Conservation (phyloP, 805 yeast species). For the Metschnikowia lachancei region DNA sequence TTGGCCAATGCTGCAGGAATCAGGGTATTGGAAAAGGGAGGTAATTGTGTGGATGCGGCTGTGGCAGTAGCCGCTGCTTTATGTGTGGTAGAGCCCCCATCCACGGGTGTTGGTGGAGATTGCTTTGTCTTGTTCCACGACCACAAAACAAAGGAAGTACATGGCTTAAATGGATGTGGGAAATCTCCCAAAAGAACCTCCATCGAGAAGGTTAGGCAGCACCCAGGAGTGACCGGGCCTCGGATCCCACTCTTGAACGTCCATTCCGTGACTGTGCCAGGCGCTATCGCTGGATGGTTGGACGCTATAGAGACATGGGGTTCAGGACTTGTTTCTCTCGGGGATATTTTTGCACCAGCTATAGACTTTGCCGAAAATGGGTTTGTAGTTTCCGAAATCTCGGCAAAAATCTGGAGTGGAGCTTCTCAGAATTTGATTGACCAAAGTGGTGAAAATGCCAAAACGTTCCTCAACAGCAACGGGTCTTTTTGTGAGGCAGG, state of each 20-base stretch:
- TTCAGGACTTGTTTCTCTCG: conserved; percentile 58
- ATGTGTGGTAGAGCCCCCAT: conserved; percentile 54
- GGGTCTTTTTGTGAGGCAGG: conserved; percentile 24
- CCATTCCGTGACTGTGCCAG: conserved; percentile 69
- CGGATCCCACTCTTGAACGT: conserved; percentile 54
- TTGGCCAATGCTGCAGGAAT: conserved; percentile 73
- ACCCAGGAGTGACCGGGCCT: conserved; percentile 22
- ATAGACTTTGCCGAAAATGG: conserved; percentile 70
- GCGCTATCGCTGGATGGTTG: conserved; percentile 77
- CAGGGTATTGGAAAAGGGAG: conserved; percentile 63
- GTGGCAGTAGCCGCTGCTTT: conserved; percentile 59
- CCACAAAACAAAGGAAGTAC: conserved; percentile 46
- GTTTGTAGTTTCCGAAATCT: conserved; percentile 59
- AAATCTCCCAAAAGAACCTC: conserved; percentile 53
- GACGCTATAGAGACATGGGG: conserved; percentile 73
- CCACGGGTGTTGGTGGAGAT: conserved; percentile 68
- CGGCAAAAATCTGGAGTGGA: conserved; percentile 50
- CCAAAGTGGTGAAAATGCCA: conserved; percentile 32
- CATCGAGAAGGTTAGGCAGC: conserved; percentile 45
- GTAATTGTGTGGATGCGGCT: conserved; percentile 68
- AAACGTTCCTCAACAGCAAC: conserved; percentile 12
- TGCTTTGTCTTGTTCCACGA: conserved; percentile 60
- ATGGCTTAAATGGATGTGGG: conserved; percentile 77
- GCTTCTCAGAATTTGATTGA: conserved; percentile 38
- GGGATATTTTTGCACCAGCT: conserved; percentile 60